phyloP scores from a whole-genome alignment of 352 stramenopile genomes.

The Phytophthora sp. region DNA sequence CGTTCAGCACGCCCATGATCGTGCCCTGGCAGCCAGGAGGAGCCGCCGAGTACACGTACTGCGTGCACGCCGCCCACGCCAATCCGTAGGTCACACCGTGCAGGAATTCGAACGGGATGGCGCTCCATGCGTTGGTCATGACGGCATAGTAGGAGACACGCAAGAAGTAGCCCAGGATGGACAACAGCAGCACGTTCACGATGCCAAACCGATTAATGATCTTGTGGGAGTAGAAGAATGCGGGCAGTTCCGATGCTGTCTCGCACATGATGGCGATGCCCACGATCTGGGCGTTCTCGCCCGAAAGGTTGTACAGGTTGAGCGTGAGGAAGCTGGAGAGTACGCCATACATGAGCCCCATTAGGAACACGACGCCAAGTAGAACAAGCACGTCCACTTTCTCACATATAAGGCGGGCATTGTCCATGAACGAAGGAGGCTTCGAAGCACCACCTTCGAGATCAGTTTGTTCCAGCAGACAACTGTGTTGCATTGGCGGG shows the following conservation, averaged over 20 bases:
- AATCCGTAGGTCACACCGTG: constrained; percentile 80
- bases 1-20: constrained; percentile 81
- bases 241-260: constrained; percentile 78
- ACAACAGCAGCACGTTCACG: constrained; percentile 75
- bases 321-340: constrained; percentile 86
- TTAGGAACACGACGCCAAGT: constrained; percentile 77
- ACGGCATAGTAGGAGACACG: constrained; percentile 76
- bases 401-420: constrained; percentile 37
- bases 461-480: constrained; percentile 24
- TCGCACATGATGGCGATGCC: constrained; percentile 83
- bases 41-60: constrained; percentile 76
- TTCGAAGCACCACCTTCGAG: constrained; percentile 25
- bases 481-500: constrained; percentile 50
- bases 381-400: constrained; percentile 73
- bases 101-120: constrained; percentile 83
- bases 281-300: constrained; percentile 74
- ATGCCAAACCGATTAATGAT: constrained; percentile 77
- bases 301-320: constrained; percentile 84
- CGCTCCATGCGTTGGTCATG: constrained; percentile 82
- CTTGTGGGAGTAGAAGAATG: constrained; percentile 80
- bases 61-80: constrained; percentile 73
- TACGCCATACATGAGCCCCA: constrained; percentile 83
- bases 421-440: constrained; percentile 55
- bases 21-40: constrained; percentile 69
- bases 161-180: constrained; percentile 69